Conservation (phyloP, 2,329 filamentous ascomycete genomes). For the Sporothrix phasma region DNA sequence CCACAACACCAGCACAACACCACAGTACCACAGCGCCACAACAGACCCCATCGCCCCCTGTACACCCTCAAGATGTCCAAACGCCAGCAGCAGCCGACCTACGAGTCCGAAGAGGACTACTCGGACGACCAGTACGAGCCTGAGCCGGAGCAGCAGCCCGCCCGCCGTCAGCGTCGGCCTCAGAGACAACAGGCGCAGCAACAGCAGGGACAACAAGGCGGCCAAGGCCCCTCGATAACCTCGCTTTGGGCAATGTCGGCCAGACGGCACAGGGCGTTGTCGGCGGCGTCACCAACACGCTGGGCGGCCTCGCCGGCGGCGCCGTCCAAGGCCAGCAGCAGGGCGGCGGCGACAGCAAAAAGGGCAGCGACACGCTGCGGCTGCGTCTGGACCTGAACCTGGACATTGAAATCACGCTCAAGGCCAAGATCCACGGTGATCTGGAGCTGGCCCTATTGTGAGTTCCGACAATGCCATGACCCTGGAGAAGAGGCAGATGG, state of each 20-base stretch:
- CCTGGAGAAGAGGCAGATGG: too few species aligned
- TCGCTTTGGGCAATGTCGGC: constrained; percentile 29
- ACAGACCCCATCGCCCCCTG: background rate
- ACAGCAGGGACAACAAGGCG: constrained; percentile 22
- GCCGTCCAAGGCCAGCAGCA: constrained; percentile 26
- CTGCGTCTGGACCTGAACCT: constrained; percentile 64
- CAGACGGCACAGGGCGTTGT: constrained; percentile 30
- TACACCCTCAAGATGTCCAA: constrained; percentile 18
- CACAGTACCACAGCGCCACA: too few species aligned
- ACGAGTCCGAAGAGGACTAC: constrained; percentile 30
- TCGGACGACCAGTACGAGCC: constrained; percentile 24
- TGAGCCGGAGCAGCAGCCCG: constrained; percentile 19
- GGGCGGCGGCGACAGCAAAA: constrained; percentile 30
- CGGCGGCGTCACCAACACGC: constrained; percentile 31
- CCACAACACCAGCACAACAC: background rate
- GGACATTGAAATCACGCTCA: constrained; percentile 75
- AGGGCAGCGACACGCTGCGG: constrained; percentile 54
- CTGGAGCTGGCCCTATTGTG: constrained; percentile 62
- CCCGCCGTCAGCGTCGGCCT: constrained; percentile 19
- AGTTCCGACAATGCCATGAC: constrained; percentile 21
- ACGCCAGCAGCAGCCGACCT: constrained; percentile 23
- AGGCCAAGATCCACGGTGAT: constrained; percentile 78
- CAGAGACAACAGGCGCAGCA: constrained; percentile 18
- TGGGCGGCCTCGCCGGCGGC: constrained; percentile 32
- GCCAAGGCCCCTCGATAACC: constrained; percentile 17